These are phyloP conservation scores for Cymbopogon citratus DNA, from an alignment of 176 grass and related monocot species.

Conservation along the genomic window DNA sequence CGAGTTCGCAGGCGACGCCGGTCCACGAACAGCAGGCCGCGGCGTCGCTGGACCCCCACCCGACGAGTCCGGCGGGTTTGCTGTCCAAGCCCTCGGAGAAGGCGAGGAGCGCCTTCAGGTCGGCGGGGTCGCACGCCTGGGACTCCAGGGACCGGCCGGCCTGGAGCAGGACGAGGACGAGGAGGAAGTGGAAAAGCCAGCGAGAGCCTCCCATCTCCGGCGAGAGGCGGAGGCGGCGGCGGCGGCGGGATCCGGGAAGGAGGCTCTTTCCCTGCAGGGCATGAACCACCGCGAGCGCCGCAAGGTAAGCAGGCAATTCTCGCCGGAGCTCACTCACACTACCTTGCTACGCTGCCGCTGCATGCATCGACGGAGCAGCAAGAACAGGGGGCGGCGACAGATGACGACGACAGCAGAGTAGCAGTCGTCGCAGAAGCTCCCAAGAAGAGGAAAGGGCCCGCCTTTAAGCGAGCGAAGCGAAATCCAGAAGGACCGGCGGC, in stretches of 20 bases:
- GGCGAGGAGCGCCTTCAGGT: constrained; percentile 47
- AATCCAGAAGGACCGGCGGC: neutral
- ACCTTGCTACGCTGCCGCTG: too few species aligned
- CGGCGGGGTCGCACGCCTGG: constrained; percentile 42
- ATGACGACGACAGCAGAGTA: neutral
- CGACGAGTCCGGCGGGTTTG: constrained; percentile 23
- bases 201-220: too few species aligned
- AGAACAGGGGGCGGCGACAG: neutral
- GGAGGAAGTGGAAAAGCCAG: neutral
- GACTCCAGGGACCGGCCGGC: constrained; percentile 27
- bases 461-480: neutral
- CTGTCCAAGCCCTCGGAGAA: constrained; percentile 44
- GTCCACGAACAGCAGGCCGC: constrained; percentile 60
- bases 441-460: neutral
- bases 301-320: neutral
- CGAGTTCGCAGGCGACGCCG: constrained; percentile 50
- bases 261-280: too few species aligned
- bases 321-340: neutral
- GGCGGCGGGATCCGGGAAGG: too few species aligned
- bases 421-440: neutral
- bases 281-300: too few species aligned
- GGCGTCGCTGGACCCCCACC: constrained; percentile 38
- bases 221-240: neutral
- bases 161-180: constrained; percentile 27
- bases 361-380: constrained; percentile 10